Conservation (phyloP, 331 rosid genomes). For the Saraca asoca region DNA sequence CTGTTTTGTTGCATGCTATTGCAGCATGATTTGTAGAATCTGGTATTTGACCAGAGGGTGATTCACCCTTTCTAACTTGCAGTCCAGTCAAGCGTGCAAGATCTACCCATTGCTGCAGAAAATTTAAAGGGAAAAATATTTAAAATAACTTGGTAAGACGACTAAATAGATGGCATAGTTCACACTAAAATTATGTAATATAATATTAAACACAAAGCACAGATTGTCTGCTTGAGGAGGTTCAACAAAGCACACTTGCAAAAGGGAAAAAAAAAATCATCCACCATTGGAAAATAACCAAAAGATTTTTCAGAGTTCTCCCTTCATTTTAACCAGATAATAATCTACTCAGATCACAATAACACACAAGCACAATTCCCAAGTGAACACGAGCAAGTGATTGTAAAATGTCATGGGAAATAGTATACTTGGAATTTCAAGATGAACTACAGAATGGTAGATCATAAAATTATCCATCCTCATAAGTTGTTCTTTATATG, state of each 20-base stretch:
- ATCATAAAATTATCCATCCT: background rate
- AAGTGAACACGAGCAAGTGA: conserved; percentile 14
- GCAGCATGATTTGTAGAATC: conserved; percentile 59
- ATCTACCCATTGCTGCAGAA: conserved; percentile 97
- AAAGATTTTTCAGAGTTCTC: background rate
- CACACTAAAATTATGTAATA: conserved; percentile 4
- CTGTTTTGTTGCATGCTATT: conserved; percentile 57
- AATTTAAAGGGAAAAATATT: conserved; percentile 13
- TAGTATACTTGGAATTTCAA: background rate
- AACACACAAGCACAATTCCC: background rate
- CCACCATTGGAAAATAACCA: background rate
- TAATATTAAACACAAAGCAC: background rate
- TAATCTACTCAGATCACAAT: background rate
- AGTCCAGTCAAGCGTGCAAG: conserved; percentile 77
- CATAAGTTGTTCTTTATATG: background rate
- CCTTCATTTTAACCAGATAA: background rate
- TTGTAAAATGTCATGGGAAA: background rate
- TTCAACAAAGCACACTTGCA: background rate
- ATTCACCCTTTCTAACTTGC: conserved; percentile 64
- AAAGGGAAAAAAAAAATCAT: background rate
- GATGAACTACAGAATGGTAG: conserved; percentile 16
- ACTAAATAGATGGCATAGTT: conserved; percentile 5
- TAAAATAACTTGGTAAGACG: conserved; percentile 13
- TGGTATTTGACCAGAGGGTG: conserved; percentile 39
- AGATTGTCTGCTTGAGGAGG: background rate